Conservation (phyloP, 345 rosid genomes). For the Rhodamnia rubescens region DNA sequence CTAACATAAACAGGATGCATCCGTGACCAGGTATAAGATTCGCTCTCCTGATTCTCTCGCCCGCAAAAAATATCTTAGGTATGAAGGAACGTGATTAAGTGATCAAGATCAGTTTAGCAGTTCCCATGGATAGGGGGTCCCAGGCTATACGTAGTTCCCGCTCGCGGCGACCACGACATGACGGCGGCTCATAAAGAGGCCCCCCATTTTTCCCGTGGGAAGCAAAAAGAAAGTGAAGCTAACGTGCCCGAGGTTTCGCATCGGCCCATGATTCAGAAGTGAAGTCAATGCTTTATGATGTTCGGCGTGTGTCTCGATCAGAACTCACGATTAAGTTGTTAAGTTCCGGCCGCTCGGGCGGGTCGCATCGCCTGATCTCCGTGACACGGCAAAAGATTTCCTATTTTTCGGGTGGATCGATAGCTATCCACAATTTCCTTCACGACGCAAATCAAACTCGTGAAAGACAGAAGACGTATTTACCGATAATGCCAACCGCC, state of each 20-base stretch:
- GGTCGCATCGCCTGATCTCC: background rate
- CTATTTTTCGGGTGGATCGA: background rate
- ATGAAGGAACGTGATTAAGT: background rate
- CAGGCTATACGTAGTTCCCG: background rate
- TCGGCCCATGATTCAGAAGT: background rate
- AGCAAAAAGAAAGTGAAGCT: background rate
- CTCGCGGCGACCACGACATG: background rate
- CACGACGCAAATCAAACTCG: too few species aligned
- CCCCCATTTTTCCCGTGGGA: background rate
- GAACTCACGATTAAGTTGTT: background rate
- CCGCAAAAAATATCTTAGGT: background rate
- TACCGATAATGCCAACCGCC: fast-evolving
- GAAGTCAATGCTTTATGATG: background rate
- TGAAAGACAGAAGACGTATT: too few species aligned
- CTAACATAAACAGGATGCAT: background rate
- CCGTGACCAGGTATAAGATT: background rate
- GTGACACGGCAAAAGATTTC: background rate
- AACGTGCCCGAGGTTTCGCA: background rate
- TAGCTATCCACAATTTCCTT: background rate
- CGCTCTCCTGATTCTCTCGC: background rate
- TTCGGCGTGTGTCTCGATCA: background rate
- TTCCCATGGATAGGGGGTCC: background rate
- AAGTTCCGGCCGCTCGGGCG: background rate
- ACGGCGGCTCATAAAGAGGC: background rate
- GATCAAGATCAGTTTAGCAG: background rate